These are phyloP conservation scores for Aspergillus alliaceus DNA, from an alignment of 2,329 filamentous ascomycete genomes.

Conservation along the genomic window DNA sequence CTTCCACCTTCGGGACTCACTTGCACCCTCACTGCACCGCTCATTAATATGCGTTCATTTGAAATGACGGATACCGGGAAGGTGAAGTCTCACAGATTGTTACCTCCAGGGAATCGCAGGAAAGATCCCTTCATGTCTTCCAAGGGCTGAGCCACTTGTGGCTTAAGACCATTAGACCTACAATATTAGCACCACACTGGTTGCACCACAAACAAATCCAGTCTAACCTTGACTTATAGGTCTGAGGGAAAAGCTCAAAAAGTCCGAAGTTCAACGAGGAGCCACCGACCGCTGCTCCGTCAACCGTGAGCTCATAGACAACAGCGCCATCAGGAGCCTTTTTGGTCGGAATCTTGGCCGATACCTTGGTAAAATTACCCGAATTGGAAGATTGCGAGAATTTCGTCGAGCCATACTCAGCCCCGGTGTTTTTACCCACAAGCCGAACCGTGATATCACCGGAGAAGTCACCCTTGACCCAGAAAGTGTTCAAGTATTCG, in stretches of 20 bases:
- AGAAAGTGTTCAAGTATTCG: constrained; percentile 23
- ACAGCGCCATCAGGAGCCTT: constrained; percentile 17
- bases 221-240: constrained; percentile 16
- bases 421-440: constrained; percentile 16
- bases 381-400: constrained; percentile 14
- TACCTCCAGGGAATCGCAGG: constrained; percentile 64
- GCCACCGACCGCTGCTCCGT: constrained; percentile 10
- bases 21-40: constrained; percentile 20
- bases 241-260: constrained; percentile 18
- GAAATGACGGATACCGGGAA: background rate
- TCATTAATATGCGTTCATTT: background rate
- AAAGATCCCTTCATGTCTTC: constrained; percentile 56
- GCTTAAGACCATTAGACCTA: constrained; percentile 54
- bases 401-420: constrained; percentile 17
- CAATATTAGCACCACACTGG: background rate
- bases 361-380: constrained; percentile 17
- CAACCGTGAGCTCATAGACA: constrained; percentile 15
- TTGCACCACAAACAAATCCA: background rate
- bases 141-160: constrained; percentile 56
- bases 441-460: constrained; percentile 18
- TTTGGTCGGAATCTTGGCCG: constrained; percentile 16
- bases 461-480: constrained; percentile 23
- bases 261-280: constrained; percentile 20
- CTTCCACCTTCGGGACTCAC: constrained; percentile 28
- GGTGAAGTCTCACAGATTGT: constrained; percentile 51